Conservation (phyloP, 1,284 basidiomycete genomes). For the Cryptococcus wingfieldii region DNA sequence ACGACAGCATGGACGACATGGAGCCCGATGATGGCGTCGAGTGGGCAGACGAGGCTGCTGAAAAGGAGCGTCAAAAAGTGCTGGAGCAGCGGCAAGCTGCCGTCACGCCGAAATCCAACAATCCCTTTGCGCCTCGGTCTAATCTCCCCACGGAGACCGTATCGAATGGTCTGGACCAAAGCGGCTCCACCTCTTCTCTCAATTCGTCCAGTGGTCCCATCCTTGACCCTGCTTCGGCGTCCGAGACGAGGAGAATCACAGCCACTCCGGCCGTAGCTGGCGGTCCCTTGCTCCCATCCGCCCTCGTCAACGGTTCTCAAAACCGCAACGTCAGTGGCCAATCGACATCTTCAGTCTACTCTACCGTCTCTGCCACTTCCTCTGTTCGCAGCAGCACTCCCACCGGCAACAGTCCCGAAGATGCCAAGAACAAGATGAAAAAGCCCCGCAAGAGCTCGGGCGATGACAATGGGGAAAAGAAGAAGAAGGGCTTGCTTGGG, state of each 20-base stretch:
- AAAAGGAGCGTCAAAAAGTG: conserved; percentile 36
- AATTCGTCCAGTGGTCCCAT: conserved; percentile 14
- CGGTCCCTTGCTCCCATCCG: conserved; percentile 51
- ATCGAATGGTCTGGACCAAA: not conserved
- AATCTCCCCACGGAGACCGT: not conserved
- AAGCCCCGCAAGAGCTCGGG: conserved; percentile 22
- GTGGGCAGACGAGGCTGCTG: conserved; percentile 51
- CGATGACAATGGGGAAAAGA: conserved; percentile 26
- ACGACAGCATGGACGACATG: conserved; percentile 35
- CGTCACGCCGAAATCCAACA: conserved; percentile 26
- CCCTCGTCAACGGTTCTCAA: conserved; percentile 30
- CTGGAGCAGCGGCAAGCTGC: conserved; percentile 25
- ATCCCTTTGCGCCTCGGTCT: conserved; percentile 22
- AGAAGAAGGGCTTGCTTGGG: conserved; percentile 53
- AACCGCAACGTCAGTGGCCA: conserved; percentile 30
- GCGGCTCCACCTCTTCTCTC: conserved; percentile 17
- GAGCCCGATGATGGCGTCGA: conserved; percentile 54
- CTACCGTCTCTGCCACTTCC: conserved; percentile 16
- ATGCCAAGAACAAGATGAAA: conserved; percentile 25
- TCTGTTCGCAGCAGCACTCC: conserved; percentile 19
- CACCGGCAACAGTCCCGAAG: conserved; percentile 18
- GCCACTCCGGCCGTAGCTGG: conserved; percentile 70
- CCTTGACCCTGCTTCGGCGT: conserved; percentile 43
- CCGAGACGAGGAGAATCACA: conserved; percentile 67
- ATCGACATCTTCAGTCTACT: conserved; percentile 23